Evolutionary conservation across 768 basidiomycete species (phyloP), one percentile per base, ranked within the genome.

Genomic region (Tylopilus rubrobrunneus): DNA sequence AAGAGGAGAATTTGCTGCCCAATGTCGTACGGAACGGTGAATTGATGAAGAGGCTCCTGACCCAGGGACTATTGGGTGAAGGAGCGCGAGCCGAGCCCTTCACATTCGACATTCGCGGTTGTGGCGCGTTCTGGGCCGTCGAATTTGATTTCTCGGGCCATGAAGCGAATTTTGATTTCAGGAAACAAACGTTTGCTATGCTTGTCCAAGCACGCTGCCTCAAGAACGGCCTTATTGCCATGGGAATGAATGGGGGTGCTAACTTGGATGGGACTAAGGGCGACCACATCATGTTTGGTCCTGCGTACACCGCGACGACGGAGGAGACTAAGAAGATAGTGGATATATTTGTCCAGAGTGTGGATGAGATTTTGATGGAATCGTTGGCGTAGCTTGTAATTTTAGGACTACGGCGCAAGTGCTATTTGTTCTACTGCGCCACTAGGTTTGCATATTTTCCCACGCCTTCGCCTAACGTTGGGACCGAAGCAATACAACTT

Each of bases 91-190:
- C 85, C 34, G 79, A 81, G 27, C 86, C 85, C 1, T 86, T 79
- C 65, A 78, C 81, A 5, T 89, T 86, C 62, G 90, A 92, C 65
- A 81, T 92, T 55, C 85, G 93, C 28, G 92, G 93, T 10, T 82
- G 83, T 19, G 93, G 92, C 33, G 79, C 84, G 28, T 91, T 93
- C 73, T 92, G 87, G 87, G 86, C 76, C 23, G 72, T 94, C 50
- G 92, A 94, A 65, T 92, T 91, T 57, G 88, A 92, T 60, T 83
- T 88, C 57, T 75, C 76, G 5, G 67, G 65, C 15, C 63, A 69
- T 12, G 73, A 76, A 51, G 76, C 68, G 36, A 67, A 67, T n/a
- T 48, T 82, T 17, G 73, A 83, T 54, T 77, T 87, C 54, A 75
- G 76, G 58, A 78, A 76, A 3, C 56, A 78, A 45, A 66, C 68